Percentiles rank a stretch among this genome's conserved stretches.
Evolutionary conservation across 1,284 basidiomycete species (phyloP).

Genomic region (Leucoagaricus sp.): DNA sequence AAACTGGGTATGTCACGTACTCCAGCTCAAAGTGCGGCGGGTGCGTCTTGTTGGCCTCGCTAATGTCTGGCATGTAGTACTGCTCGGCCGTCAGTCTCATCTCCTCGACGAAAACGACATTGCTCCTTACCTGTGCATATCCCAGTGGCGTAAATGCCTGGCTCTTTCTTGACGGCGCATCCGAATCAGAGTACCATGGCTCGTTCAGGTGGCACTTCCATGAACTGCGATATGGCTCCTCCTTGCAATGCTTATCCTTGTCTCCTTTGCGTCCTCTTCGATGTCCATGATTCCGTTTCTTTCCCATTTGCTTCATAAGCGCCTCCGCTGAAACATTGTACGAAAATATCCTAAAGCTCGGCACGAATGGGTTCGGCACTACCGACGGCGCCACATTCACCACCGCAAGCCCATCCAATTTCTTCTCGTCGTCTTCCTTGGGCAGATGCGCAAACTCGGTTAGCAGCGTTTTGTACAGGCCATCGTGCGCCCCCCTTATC

Average conservation of each 20-base stretch:
- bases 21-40: constrained; percentile 74
- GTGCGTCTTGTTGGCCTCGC: constrained; percentile 51
- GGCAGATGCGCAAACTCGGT: constrained; percentile 61
- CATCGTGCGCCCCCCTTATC: constrained; percentile 27
- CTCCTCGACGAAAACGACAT: constrained; percentile 5
- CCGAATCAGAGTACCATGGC: constrained; percentile 61
- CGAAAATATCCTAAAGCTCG: constrained; percentile 80
- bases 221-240: constrained; percentile 50
- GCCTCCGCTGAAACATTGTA: constrained; percentile 65
- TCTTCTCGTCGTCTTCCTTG: constrained; percentile 49
- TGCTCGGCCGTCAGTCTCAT: constrained; percentile 29
- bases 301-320: constrained; percentile 23
- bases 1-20: constrained; percentile 67
- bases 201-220: constrained; percentile 62
- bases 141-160: constrained; percentile 74
- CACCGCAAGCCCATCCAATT: constrained; percentile 70
- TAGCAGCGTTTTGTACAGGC: constrained; percentile 53
- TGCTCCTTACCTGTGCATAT: constrained; percentile 69
- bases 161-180: constrained; percentile 75
- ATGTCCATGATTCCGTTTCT: constrained; percentile 47
- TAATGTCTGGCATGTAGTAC: constrained; percentile 79
- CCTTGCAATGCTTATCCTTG: constrained; percentile 48
- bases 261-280: constrained; percentile 44
- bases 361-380: constrained; percentile 87
- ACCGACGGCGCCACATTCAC: constrained; percentile 82